phyloP scores from a whole-genome alignment of 179 eudicot species.

The Camellia oleifera region DNA sequence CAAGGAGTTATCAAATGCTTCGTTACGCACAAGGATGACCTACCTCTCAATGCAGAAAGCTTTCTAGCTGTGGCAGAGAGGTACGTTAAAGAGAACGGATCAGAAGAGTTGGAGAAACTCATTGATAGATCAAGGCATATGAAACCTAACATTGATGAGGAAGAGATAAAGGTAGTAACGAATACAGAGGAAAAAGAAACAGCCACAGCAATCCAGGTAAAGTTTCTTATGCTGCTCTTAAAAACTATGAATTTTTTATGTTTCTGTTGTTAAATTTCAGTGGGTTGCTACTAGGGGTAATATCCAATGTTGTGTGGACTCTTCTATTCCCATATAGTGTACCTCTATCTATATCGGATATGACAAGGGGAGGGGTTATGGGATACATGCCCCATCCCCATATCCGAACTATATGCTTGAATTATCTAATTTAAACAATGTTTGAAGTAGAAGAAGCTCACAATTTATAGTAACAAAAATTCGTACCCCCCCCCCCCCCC shows the following conservation, averaged over 20 bases:
- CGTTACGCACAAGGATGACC: conserved; percentile 5
- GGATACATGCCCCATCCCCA: no score
- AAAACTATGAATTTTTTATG: not conserved
- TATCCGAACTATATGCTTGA: no score
- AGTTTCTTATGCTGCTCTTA: not conserved
- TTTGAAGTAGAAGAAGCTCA: no score
- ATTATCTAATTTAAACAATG: no score
- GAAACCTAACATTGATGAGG: not conserved
- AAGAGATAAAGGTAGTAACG: conserved; percentile 14
- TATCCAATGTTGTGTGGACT: no score
- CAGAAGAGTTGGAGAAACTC: conserved; percentile 14
- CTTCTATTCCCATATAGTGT: no score
- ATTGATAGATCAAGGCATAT: not conserved
- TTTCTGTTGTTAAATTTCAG: not conserved
- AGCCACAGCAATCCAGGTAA: not conserved
- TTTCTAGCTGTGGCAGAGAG: conserved; percentile 18
- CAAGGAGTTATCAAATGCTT: conserved; percentile 1
- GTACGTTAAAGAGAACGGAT: conserved; percentile 25
- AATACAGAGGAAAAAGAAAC: conserved; percentile 7
- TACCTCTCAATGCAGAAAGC: not conserved
- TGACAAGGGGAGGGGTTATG: no score
- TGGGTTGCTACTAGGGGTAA: not conserved
- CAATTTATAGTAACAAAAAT: no score
- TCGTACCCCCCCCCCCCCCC: no score
- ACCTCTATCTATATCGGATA: no score